Percentiles rank a stretch among this genome's conserved stretches.
phyloP scores from a whole-genome alignment of 1,139 yeast species.

The Hyphopichia khmerensis region DNA sequence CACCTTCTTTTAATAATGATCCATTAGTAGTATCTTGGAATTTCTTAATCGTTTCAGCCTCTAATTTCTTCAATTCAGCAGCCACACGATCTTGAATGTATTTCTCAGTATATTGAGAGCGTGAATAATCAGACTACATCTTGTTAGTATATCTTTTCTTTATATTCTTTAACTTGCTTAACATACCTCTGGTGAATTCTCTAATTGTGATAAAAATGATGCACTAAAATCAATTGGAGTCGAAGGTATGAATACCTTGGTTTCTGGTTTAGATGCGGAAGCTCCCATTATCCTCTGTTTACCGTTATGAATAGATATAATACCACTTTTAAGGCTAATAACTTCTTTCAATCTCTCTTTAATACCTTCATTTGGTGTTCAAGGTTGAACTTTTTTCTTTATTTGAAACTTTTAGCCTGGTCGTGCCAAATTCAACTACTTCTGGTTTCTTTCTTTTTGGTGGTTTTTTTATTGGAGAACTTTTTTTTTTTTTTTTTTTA shows the following conservation, averaged over 20 bases:
- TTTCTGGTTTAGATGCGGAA: conserved; percentile 57
- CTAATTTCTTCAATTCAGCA: conserved; percentile 61
- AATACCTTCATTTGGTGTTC: too few species aligned
- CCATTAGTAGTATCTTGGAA: conserved; percentile 54
- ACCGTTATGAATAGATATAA: conserved; percentile 1
- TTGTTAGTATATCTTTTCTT: neutral
- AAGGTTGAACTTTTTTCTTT: too few species aligned
- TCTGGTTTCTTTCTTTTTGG: too few species aligned
- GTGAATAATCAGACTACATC: conserved; percentile 65
- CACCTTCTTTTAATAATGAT: conserved; percentile 34
- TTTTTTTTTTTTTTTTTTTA: too few species aligned
- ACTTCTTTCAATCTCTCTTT: too few species aligned
- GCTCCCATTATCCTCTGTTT: conserved; percentile 46
- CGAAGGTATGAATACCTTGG: conserved; percentile 65
- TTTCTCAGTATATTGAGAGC: conserved; percentile 76
- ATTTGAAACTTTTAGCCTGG: too few species aligned
- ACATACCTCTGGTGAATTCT: conserved; percentile 62
- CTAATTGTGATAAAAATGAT: conserved; percentile 67
- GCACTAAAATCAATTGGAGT: conserved; percentile 78
- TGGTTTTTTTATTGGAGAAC: too few species aligned
- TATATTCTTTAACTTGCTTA: neutral
- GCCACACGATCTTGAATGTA: conserved; percentile 76
- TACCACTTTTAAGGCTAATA: too few species aligned
- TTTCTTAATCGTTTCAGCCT: conserved; percentile 54
- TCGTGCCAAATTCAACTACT: too few species aligned